A percentile compares a stretch with the other conserved stretches of the same genome.
Evolutionary conservation across 2,329 filamentous ascomycete species (phyloP).

Genomic region (Biscogniauxia sp.): DNA sequence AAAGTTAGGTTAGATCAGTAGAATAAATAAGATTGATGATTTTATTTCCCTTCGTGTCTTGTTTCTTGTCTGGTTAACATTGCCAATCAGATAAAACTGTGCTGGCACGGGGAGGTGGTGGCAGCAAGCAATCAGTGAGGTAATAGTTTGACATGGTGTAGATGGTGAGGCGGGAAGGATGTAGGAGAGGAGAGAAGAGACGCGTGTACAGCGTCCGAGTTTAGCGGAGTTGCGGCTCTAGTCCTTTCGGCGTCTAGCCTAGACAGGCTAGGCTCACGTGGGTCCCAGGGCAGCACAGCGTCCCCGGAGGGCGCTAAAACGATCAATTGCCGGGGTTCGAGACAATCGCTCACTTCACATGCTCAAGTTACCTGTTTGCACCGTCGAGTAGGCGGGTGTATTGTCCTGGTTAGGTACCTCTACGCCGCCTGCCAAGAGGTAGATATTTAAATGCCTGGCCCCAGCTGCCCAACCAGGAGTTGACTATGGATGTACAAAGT

Average conservation of each 20-base stretch:
- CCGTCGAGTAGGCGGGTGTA: neutral
- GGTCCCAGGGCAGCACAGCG: neutral
- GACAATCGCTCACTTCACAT: neutral
- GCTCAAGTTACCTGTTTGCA: neutral
- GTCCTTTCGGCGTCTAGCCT: neutral
- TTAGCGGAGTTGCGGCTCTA: neutral
- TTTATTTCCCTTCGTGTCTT: neutral
- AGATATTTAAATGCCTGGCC: neutral
- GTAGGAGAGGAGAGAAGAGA: neutral
- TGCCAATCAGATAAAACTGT: too few species aligned
- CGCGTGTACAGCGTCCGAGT: neutral
- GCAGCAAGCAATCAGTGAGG: neutral
- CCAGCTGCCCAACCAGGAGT: too few species aligned
- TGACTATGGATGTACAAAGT: too few species aligned
- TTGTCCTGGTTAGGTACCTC: neutral
- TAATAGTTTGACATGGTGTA: neutral
- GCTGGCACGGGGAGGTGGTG: too few species aligned
- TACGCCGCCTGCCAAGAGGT: neutral
- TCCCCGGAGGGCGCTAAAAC: neutral
- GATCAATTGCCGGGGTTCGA: neutral
- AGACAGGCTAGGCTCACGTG: neutral
- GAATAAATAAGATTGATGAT: neutral
- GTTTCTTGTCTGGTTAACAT: neutral
- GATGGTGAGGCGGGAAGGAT: neutral
- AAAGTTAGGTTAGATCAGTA: too few species aligned